Percentiles rank a stretch among this genome's conserved stretches.
Conservation (phyloP, 2,329 filamentous ascomycete species). For the Drechslerella stenobrocha region DNA sequence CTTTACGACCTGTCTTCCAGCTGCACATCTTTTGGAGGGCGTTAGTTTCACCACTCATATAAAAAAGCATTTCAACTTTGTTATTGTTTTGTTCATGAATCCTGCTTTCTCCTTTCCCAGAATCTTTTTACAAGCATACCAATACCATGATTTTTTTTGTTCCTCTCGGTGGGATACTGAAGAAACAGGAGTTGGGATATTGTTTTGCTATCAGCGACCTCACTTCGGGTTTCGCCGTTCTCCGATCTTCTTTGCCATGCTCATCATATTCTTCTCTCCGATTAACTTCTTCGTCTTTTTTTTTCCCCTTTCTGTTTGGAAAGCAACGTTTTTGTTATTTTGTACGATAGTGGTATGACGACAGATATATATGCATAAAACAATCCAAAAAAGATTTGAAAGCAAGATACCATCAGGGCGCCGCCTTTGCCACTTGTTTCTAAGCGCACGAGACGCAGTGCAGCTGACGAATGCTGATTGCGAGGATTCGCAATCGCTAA, state of each 20-base stretch:
- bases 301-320: constrained; percentile 1
- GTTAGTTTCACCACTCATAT: constrained; percentile 17
- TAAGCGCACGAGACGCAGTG: too few relatives aligned
- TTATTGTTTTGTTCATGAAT: constrained; percentile 13
- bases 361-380: constrained; percentile 32
- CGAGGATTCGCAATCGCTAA: too few relatives aligned
- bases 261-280: constrained; percentile 3
- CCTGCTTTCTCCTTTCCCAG: constrained; percentile 2
- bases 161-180: neutral
- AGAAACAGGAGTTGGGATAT: constrained; percentile 5
- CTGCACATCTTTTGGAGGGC: constrained; percentile 5
- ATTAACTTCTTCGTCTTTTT: neutral
- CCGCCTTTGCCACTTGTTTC: too few relatives aligned
- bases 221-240: constrained; percentile 13
- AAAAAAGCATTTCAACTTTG: constrained; percentile 24
- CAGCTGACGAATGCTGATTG: too few relatives aligned
- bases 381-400: constrained; percentile 26
- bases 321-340: too few relatives aligned
- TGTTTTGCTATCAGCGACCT: too few relatives aligned
- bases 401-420: too few relatives aligned
- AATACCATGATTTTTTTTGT: constrained; percentile 1
- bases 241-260: constrained; percentile 13
- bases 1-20: neutral
- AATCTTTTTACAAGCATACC: neutral
- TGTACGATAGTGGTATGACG: constrained; percentile 35